These are phyloP conservation scores for Boletus rufocinnamomeus DNA, from an alignment of 768 basidiomycete species.

Conservation along the genomic window DNA sequence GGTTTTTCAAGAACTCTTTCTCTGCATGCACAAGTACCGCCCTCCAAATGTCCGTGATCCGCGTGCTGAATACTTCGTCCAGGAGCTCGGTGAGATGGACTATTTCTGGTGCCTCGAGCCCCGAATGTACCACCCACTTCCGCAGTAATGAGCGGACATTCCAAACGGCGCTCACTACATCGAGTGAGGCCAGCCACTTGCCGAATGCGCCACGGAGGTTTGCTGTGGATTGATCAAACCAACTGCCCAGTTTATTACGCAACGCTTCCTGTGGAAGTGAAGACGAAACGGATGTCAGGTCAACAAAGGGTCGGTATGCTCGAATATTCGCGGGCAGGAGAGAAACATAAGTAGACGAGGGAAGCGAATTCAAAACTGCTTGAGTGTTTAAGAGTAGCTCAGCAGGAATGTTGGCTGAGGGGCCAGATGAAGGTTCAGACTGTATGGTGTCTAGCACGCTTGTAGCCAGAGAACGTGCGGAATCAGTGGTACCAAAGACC, in stretches of 20 bases:
- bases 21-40: constrained; percentile 45
- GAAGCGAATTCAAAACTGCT: constrained; percentile 65
- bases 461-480: constrained; percentile 50
- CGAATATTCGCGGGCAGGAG: constrained; percentile 71
- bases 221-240: constrained; percentile 60
- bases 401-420: constrained; percentile 39
- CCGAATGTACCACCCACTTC: constrained; percentile 46
- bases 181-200: constrained; percentile 60
- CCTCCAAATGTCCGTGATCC: constrained; percentile 63
- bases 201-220: constrained; percentile 47
- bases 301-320: constrained; percentile 85
- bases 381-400: constrained; percentile 68
- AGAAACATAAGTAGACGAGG: constrained; percentile 81
- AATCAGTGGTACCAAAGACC: constrained; percentile 50
- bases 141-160: constrained; percentile 55
- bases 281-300: constrained; percentile 60
- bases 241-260: constrained; percentile 51
- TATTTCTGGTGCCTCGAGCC: constrained; percentile 52
- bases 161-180: constrained; percentile 72
- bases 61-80: constrained; percentile 54
- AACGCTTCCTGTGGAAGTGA: constrained; percentile 48
- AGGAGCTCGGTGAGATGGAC: constrained; percentile 44
- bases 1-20: constrained; percentile 45
- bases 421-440: constrained; percentile 40
- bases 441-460: constrained; percentile 65